Conservation (phyloP, 495 filamentous ascomycete species). For the Penicillium nucicola region DNA sequence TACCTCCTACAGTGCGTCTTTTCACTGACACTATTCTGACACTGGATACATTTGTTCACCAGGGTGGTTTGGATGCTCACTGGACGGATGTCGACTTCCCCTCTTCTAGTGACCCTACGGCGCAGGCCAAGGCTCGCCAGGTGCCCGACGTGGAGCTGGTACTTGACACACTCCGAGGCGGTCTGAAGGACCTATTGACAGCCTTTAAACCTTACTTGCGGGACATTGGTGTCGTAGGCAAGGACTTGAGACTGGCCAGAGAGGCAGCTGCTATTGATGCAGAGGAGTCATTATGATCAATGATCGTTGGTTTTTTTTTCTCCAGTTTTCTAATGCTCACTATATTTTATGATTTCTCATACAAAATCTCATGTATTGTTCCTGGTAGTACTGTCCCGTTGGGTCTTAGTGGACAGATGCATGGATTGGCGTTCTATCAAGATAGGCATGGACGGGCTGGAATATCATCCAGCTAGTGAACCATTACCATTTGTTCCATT, state of each 20-base stretch:
- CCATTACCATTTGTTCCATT: not conserved
- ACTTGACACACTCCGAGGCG: constrained; percentile 52
- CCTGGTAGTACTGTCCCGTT: constrained; percentile 11
- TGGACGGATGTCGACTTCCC: constrained; percentile 76
- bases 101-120: constrained; percentile 38
- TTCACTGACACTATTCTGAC: constrained; percentile 64
- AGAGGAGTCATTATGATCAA: constrained; percentile 25
- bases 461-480: constrained; percentile 1
- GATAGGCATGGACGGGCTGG: constrained; percentile 2
- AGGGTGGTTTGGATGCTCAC: constrained; percentile 55
- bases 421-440: constrained; percentile 26
- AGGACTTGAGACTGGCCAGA: constrained; percentile 67
- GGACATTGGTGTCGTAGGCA: constrained; percentile 59
- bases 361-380: constrained; percentile 7
- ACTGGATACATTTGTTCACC: constrained; percentile 63
- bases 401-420: constrained; percentile 24
- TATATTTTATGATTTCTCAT: constrained; percentile 9
- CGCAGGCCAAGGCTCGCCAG: constrained; percentile 35
- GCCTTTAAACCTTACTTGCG: constrained; percentile 69
- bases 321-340: constrained; percentile 3
- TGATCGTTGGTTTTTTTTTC: not conserved
- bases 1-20: constrained; percentile 66
- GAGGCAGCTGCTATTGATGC: constrained; percentile 50
- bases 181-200: constrained; percentile 57
- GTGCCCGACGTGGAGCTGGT: constrained; percentile 62